Percentiles rank a stretch among this genome's conserved stretches.
Evolutionary conservation across 192 early-diverging fungal species (phyloP).

Genomic region (Rhizophagus clarus): DNA sequence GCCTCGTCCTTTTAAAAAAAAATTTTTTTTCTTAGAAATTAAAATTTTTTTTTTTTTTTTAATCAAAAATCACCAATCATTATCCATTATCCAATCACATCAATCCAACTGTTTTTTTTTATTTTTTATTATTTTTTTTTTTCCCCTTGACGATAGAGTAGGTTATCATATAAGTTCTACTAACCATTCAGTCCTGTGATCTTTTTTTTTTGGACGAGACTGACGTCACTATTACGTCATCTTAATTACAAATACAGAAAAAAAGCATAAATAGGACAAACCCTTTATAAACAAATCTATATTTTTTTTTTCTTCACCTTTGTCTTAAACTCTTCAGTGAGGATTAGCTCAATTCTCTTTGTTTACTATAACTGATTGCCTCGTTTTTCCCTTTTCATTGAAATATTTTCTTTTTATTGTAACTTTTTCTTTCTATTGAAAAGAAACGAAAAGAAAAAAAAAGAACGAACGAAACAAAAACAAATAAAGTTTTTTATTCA

Average conservation of each 20-base stretch:
- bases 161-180: background rate
- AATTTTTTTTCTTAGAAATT: background rate
- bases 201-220: background rate
- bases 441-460: background rate
- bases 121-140: background rate
- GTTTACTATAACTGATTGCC: background rate
- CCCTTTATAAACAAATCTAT: background rate
- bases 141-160: too few species aligned
- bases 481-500: background rate
- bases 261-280: background rate
- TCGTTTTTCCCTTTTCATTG: slow-evolving; percentile 6
- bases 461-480: background rate
- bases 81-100: background rate
- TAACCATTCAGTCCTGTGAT: background rate
- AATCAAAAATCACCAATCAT: background rate
- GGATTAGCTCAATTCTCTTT: slow-evolving; percentile 4
- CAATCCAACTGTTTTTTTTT: background rate
- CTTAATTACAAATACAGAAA: slow-evolving; percentile 1
- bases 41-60: background rate
- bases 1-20: slow-evolving; percentile 15
- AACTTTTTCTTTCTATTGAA: background rate
- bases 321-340: slow-evolving; percentile 26
- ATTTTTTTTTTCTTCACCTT: background rate
- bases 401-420: background rate
- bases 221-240: background rate